These are phyloP conservation scores for Achlya hypogyna DNA, from an alignment of 352 stramenopile species.

Conservation along the genomic window DNA sequence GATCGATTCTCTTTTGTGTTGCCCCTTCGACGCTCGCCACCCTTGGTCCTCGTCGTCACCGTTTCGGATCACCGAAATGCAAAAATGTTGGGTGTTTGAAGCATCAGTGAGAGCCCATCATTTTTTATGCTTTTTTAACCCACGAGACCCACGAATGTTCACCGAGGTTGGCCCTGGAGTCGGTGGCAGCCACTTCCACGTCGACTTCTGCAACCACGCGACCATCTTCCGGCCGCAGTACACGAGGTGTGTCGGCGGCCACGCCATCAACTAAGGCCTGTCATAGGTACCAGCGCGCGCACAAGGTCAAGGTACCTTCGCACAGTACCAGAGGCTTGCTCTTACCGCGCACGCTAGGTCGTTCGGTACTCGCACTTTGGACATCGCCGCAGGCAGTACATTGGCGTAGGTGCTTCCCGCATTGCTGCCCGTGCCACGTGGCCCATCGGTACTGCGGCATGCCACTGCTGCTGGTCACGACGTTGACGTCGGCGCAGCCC, in stretches of 20 bases:
- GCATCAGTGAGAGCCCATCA: background rate
- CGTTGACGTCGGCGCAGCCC: background rate
- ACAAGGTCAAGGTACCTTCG: constrained; percentile 26
- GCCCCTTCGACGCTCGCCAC: no score
- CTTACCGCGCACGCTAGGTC: background rate
- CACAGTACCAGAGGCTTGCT: no score
- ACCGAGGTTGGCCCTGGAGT: background rate
- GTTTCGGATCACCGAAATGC: no score
- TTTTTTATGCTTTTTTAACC: background rate
- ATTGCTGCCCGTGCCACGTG: background rate
- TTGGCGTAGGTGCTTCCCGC: background rate
- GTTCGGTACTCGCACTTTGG: background rate
- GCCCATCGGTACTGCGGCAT: background rate
- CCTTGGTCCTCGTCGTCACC: no score
- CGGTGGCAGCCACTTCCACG: background rate
- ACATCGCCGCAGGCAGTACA: background rate
- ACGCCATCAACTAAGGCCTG: background rate
- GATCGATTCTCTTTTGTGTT: no score
- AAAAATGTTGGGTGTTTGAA: no score
- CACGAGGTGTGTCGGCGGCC: background rate
- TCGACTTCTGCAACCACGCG: constrained; percentile 8
- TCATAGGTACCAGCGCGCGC: constrained; percentile 9
- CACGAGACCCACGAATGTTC: background rate
- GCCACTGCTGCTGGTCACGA: background rate
- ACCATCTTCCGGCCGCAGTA: constrained; percentile 15